Conservation (phyloP, 345 rosid species). For the Brassica nigra region DNA sequence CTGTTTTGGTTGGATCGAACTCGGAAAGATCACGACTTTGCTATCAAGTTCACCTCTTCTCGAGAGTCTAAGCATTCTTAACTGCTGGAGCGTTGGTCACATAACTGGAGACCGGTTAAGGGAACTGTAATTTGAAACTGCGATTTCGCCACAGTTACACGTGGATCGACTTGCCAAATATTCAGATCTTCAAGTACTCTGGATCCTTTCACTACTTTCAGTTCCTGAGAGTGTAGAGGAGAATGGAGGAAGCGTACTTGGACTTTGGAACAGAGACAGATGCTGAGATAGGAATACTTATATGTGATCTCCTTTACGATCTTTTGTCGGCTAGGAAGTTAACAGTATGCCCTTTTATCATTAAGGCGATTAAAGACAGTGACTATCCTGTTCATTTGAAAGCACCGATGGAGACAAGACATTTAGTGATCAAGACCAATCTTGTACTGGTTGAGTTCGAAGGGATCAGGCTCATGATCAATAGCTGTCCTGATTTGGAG, state of each 20-base stretch:
- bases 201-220: neutral
- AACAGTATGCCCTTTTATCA: neutral
- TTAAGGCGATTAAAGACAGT: neutral
- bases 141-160: neutral
- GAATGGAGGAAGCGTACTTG: neutral
- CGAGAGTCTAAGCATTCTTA: constrained; percentile 37
- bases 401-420: neutral
- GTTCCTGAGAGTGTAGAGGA: neutral
- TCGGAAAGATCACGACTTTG: constrained; percentile 7
- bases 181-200: neutral
- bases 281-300: neutral
- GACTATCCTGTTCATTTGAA: neutral
- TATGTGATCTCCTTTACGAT: constrained; percentile 3
- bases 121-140: constrained; percentile 42
- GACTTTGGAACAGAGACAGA: neutral
- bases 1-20: constrained; percentile 41
- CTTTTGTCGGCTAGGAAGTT: neutral
- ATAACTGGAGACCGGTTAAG: constrained; percentile 14
- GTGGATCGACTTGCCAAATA: constrained; percentile 7
- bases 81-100: constrained; percentile 44
- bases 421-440: too few relatives aligned
- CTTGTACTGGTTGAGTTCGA: too few relatives aligned
- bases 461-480: too few relatives aligned
- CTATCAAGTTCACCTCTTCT: constrained; percentile 32
- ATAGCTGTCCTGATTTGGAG: too few relatives aligned